Percentiles rank a stretch among this genome's conserved stretches.
phyloP scores from a whole-genome alignment of 2,329 filamentous ascomycete species.

The Alternaria sp. region DNA sequence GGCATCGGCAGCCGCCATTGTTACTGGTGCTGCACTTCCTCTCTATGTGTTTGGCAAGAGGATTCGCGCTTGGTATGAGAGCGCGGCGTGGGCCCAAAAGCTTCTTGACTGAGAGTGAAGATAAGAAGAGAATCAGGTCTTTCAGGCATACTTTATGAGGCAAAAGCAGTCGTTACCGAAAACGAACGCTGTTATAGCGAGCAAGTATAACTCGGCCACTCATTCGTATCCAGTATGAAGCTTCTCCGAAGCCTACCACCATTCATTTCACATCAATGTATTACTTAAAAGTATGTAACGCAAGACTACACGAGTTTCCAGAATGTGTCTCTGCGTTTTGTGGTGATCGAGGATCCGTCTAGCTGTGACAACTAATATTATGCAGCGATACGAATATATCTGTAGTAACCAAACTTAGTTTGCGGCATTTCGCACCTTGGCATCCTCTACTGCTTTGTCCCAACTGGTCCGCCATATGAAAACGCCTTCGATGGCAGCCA shows the following conservation, averaged over 20 bases:
- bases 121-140: background rate
- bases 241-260: background rate
- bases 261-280: background rate
- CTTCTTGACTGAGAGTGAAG: slow-evolving; percentile 12
- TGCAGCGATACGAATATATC: background rate
- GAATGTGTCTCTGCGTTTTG: background rate
- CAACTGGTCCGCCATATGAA: slow-evolving; percentile 66
- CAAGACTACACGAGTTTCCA: background rate
- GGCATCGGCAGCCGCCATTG: slow-evolving; percentile 8
- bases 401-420: slow-evolving; percentile 4
- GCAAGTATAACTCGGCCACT: background rate
- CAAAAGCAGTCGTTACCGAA: background rate
- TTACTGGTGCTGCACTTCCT: slow-evolving; percentile 8
- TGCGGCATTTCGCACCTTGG: slow-evolving; percentile 62
- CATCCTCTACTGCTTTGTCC: slow-evolving; percentile 68
- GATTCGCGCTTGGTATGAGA: slow-evolving; percentile 22
- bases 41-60: slow-evolving; percentile 24
- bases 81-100: slow-evolving; percentile 14
- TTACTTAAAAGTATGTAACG: background rate
- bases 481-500: slow-evolving; percentile 63
- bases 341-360: background rate
- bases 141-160: background rate
- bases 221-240: background rate
- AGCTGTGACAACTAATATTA: background rate
- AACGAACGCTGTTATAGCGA: background rate